Evolutionary conservation across 768 basidiomycete genomes (phyloP).

Genomic region (Tricholoma sp.): DNA sequence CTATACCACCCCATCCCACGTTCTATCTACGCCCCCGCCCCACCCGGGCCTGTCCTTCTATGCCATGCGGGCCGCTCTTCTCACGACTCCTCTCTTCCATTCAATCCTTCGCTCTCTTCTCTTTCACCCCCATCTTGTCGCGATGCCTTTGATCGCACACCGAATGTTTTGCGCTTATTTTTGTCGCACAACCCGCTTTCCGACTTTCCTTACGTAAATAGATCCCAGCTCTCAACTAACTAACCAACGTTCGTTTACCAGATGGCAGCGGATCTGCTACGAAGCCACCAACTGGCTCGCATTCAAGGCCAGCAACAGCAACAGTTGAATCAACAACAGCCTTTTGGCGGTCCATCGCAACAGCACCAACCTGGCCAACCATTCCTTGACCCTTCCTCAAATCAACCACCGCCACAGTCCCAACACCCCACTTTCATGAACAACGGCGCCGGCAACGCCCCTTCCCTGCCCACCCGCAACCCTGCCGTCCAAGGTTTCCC

Average conservation of each 20-base stretch:
- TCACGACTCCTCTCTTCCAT: conserved; percentile 1
- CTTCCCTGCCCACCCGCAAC: conserved; percentile 26
- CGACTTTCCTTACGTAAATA: conserved; percentile 19
- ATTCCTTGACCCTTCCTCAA: conserved; percentile 30
- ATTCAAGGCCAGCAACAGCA: conserved; percentile 29
- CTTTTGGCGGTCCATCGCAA: conserved; percentile 23
- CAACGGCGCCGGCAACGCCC: conserved; percentile 9
- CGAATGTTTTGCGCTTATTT: conserved; percentile 1
- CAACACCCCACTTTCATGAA: conserved; percentile 26
- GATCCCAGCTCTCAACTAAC: conserved; percentile 14
- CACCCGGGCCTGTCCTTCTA: conserved; percentile 5
- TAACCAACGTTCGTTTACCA: conserved; percentile 23
- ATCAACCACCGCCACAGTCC: conserved; percentile 27
- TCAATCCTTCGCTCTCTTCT: conserved; percentile 9
- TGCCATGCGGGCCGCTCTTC: conserved; percentile 6
- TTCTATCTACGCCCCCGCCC: conserved; percentile 1
- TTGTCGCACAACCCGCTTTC: conserved; percentile 4
- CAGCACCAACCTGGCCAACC: conserved; percentile 22
- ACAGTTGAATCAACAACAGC: conserved; percentile 38
- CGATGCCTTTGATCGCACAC: conserved; percentile 7
- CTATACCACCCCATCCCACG: neutral
- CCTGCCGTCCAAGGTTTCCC: conserved; percentile 30
- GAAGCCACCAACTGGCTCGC: conserved; percentile 37
- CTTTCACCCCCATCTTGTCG: conserved; percentile 6
- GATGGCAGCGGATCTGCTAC: conserved; percentile 39